Conservation (phyloP, 106 monocot genomes). For the Amphibolis antarctica region DNA sequence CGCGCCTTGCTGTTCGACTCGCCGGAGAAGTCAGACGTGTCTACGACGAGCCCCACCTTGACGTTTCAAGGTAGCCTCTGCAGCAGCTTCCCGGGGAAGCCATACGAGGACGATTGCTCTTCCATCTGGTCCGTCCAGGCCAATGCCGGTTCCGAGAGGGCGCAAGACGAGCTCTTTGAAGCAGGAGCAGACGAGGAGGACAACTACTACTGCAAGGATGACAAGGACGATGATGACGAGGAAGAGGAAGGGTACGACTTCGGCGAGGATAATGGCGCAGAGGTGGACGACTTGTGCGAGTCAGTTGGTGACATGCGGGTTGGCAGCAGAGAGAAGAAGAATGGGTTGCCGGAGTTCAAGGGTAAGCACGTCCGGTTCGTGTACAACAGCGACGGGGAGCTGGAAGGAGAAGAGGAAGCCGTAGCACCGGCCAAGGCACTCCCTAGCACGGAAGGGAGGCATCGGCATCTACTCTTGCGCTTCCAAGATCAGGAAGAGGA, state of each 20-base stretch:
- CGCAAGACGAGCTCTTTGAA: conserved; percentile 13
- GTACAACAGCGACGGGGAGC: conserved; percentile 71
- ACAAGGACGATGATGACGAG: conserved; percentile 7
- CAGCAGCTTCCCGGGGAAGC: conserved; percentile 11
- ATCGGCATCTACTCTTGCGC: too few relatives aligned
- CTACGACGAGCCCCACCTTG: conserved; percentile 21
- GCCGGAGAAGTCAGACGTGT: conserved; percentile 40
- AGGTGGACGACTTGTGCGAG: conserved; percentile 52
- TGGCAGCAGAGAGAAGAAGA: conserved; percentile 10
- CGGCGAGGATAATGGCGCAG: too few relatives aligned
- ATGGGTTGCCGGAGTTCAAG: conserved; percentile 26
- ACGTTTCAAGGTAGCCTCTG: conserved; percentile 29
- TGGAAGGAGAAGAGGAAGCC: conserved; percentile 34
- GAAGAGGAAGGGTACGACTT: conserved; percentile 14
- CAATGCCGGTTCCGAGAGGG: conserved; percentile 25
- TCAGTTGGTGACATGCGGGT: conserved; percentile 30
- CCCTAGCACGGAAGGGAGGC: conserved; percentile 72
- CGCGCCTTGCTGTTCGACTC: conserved; percentile 78
- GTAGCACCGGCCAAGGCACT: conserved; percentile 52
- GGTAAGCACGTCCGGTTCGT: conserved; percentile 73
- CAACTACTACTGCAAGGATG: not conserved
- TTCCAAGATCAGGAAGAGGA: conserved; percentile 70
- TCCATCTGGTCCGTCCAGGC: conserved; percentile 67
- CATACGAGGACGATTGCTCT: conserved; percentile 31
- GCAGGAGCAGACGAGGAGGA: conserved; percentile 11